A percentile compares a stretch with the other conserved stretches of the same genome.
Evolutionary conservation across 2,329 filamentous ascomycete genomes (phyloP).

Genomic region (Pyrenophora teres): DNA sequence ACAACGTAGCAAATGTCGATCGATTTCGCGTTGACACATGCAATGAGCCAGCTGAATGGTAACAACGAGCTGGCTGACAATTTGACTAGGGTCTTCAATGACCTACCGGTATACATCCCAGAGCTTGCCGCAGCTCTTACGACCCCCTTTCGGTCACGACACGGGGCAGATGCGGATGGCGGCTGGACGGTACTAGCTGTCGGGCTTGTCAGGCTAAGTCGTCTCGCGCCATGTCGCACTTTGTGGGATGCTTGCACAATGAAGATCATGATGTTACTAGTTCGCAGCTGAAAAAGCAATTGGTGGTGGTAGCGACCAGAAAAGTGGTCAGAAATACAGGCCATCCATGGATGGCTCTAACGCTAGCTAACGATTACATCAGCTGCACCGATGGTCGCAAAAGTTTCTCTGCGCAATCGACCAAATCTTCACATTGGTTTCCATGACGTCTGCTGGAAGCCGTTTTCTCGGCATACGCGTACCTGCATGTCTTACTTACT

Average conservation of each 20-base stretch:
- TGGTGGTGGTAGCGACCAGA: background rate
- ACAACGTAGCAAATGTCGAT: background rate
- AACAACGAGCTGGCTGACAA: too few relatives aligned
- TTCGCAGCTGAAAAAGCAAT: background rate
- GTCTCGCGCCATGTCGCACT: background rate
- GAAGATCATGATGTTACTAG: background rate
- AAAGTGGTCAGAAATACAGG: too few relatives aligned
- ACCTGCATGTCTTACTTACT: conserved; percentile 1
- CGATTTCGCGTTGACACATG: too few relatives aligned
- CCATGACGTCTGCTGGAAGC: background rate
- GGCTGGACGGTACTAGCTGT: background rate
- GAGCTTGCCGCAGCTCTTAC: background rate
- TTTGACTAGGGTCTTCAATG: background rate
- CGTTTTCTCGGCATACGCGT: background rate
- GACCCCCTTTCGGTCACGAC: too few relatives aligned
- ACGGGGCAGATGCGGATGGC: too few relatives aligned
- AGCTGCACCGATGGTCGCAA: too few relatives aligned
- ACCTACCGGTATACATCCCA: background rate
- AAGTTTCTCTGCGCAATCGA: too few relatives aligned
- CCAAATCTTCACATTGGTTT: background rate
- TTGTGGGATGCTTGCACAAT: background rate
- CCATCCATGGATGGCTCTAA: too few relatives aligned
- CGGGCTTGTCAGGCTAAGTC: background rate
- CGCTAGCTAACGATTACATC: too few relatives aligned
- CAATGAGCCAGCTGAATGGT: too few relatives aligned